Base-by-base conservation (phyloP, 2,329 filamentous ascomycete genomes). In the Helotiales sp. region DNA sequence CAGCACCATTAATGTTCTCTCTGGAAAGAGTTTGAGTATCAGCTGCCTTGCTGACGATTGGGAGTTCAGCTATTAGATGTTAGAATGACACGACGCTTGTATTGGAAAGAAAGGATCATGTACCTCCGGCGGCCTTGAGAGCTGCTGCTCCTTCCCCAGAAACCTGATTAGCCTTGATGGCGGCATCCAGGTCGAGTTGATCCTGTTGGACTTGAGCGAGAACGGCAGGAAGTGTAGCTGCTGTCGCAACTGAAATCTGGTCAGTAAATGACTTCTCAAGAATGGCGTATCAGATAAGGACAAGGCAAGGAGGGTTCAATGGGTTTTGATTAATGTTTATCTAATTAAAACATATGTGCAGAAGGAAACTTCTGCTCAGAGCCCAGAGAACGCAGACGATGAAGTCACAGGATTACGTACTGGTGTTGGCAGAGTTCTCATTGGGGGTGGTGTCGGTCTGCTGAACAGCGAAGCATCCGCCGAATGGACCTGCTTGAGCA, bases 391-490 rank as follows among this genome's bases (percentile, higher is more conserved):
- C 22, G 8, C 34, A 22, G 15, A 26, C 20, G 5, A 20, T 43
- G 34, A 59, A 6, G 4, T 59, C 28, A 13, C 17, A 50, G 24
- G 45, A 59, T 30, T 47, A 66, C 50, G 20, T 63, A 63, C 52
- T 65, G 59, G 78, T 79, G 57, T 78, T 74, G 2, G 83, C 77
- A 0, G 77, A 80, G 78, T 86, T 86, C 64, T 74, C 75, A 58
- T 76, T 81, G 54, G 80, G 66, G 0, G 76, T 71, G 13, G 73
- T 73, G 70, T 87, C 86, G 32, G 78, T 78, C 73, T 89, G 87
- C 75, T 87, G 83, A 20, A 88, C 81, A 1, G 85, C 78, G 74
- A 88, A 84, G 77, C 86, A 89, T 60, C 86, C 83, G 45, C 84
- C 84, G 64, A 88, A 88, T 13, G 85, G 85, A 4, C 85, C 85